phyloP scores from a whole-genome alignment of 441 rosid species.

The Gossypium gossypioides region DNA sequence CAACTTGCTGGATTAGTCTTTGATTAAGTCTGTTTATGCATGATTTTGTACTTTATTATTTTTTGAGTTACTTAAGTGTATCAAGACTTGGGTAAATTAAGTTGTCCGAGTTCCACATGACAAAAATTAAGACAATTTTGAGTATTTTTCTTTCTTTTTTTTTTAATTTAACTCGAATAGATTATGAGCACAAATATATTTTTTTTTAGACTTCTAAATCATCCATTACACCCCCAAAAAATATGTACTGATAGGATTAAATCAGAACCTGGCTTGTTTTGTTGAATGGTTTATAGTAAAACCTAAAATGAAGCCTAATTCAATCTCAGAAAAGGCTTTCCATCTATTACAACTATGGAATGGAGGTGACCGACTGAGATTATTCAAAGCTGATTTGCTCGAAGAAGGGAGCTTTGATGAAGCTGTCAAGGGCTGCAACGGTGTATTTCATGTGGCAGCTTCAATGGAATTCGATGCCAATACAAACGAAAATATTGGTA shows the following conservation, averaged over 20 bases:
- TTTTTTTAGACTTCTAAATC: background rate
- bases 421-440: slow-evolving; percentile 59
- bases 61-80: too few relatives aligned
- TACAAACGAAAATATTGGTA: slow-evolving; percentile 35
- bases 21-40: too few relatives aligned
- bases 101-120: too few relatives aligned
- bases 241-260: background rate
- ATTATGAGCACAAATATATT: too few relatives aligned
- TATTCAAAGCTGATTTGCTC: slow-evolving; percentile 62
- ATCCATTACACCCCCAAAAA: background rate
- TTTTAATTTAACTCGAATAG: too few relatives aligned
- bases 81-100: too few relatives aligned
- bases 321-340: slow-evolving; percentile 37
- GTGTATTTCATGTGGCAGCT: slow-evolving; percentile 86
- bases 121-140: too few relatives aligned
- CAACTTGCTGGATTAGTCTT: too few relatives aligned
- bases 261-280: background rate
- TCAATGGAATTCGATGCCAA: slow-evolving; percentile 50
- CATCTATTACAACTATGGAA: slow-evolving; percentile 36
- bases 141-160: too few relatives aligned
- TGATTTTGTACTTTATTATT: too few relatives aligned
- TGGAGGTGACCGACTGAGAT: slow-evolving; percentile 35
- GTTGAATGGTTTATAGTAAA: background rate
- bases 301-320: background rate
- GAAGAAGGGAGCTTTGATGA: slow-evolving; percentile 71